Percentiles rank a stretch among this genome's conserved stretches.
Evolutionary conservation across 805 yeast genomes (phyloP).

Genomic region (Ogataea neopini): DNA sequence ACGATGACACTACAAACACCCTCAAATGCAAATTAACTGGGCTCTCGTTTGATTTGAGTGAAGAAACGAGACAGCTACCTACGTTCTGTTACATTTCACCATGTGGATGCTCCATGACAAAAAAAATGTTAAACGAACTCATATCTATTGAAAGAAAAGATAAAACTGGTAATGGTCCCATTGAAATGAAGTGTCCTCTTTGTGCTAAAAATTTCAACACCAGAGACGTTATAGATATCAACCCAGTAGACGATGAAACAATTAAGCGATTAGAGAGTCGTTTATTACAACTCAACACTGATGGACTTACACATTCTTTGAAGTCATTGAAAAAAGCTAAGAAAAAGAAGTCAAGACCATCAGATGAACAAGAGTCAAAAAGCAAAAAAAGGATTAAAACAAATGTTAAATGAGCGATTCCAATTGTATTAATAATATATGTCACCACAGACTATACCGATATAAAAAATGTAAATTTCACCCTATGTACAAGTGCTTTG

Average conservation of each 20-base stretch:
- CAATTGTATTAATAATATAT: constrained; percentile 3
- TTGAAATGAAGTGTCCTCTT: constrained; percentile 38
- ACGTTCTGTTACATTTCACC: constrained; percentile 45
- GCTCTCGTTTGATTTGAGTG: constrained; percentile 37
- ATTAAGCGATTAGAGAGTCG: constrained; percentile 16
- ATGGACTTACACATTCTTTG: constrained; percentile 40
- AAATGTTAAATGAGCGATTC: background rate
- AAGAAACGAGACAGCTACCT: constrained; percentile 21
- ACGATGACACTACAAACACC: constrained; percentile 13
- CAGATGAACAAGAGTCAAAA: constrained; percentile 8
- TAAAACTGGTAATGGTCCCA: background rate
- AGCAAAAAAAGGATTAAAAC: constrained; percentile 2
- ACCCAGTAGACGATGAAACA: constrained; percentile 17
- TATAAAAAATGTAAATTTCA: background rate
- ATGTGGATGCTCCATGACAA: constrained; percentile 46
- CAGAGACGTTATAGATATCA: constrained; percentile 37
- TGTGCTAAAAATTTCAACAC: constrained; percentile 35
- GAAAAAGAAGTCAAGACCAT: constrained; percentile 9
- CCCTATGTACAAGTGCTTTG: constrained; percentile 4
- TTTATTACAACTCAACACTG: constrained; percentile 17
- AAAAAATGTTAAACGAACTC: constrained; percentile 32
- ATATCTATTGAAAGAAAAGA: constrained; percentile 9
- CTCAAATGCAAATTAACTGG: constrained; percentile 43
- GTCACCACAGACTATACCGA: background rate
- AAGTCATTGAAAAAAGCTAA: constrained; percentile 33